These are phyloP conservation scores for Plasmodium malariae DNA, from an alignment of 169 alveolate species.

Conservation along the genomic window DNA sequence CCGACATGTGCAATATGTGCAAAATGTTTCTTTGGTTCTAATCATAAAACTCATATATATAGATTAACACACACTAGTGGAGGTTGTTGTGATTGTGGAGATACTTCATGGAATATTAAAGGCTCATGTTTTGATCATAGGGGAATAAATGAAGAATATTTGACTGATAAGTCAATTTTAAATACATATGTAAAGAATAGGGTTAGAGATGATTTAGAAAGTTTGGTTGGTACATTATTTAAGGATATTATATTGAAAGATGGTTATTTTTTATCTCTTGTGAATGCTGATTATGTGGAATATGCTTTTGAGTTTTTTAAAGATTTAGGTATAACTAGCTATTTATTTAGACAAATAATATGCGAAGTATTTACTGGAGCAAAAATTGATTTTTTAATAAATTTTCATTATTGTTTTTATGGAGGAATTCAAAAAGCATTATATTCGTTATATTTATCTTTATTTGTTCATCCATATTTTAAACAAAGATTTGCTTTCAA, in stretches of 20 bases:
- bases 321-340: constrained; percentile 65
- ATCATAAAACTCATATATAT: constrained; percentile 69
- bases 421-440: constrained; percentile 45
- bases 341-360: constrained; percentile 45
- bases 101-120: constrained; percentile 64
- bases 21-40: constrained; percentile 54
- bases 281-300: constrained; percentile 42
- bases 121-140: constrained; percentile 75
- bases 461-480: constrained; percentile 67
- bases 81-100: constrained; percentile 80
- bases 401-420: constrained; percentile 43
- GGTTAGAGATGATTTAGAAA: constrained; percentile 33
- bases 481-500: constrained; percentile 70
- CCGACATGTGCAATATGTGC: constrained; percentile 77
- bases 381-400: constrained; percentile 32
- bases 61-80: constrained; percentile 67
- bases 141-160: constrained; percentile 30
- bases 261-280: constrained; percentile 38
- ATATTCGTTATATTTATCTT: constrained; percentile 46
- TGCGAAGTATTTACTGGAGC: constrained; percentile 62
- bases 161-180: constrained; percentile 15
- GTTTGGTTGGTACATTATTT: constrained; percentile 31
- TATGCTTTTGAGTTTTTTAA: constrained; percentile 62
- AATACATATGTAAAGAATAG: constrained; percentile 25
- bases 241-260: constrained; percentile 52